Conservation (phyloP, 164 flowering plant genomes). For the Umbilicus rupestris region DNA sequence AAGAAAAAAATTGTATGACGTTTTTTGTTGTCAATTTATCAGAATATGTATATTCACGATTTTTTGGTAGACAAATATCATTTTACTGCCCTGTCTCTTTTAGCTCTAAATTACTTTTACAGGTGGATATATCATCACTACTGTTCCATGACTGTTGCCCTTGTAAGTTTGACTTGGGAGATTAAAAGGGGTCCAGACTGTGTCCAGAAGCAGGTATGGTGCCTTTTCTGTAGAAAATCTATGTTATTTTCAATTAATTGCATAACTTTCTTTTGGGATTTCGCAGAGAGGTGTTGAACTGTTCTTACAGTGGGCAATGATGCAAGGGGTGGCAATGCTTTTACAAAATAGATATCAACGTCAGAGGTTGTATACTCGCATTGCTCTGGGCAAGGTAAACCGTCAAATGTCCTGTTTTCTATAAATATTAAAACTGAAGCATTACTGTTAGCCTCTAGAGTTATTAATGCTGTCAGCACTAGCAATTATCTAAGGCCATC, state of each 20-base stretch:
- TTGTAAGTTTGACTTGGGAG: slow-evolving; percentile 95
- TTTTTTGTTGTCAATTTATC: too few species aligned
- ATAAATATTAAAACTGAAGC: neutral
- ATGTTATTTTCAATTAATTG: neutral
- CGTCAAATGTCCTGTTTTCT: neutral
- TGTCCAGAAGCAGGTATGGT: slow-evolving; percentile 67
- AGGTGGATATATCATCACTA: slow-evolving; percentile 99
- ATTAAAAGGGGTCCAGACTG: slow-evolving; percentile 82
- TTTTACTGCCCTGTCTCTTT: neutral
- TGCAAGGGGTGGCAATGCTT: slow-evolving; percentile 99
- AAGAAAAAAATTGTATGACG: too few species aligned
- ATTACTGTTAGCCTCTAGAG: neutral
- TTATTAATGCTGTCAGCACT: neutral
- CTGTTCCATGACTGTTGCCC: slow-evolving; percentile 82
- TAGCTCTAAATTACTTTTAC: slow-evolving; percentile 14
- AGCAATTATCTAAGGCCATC: neutral
- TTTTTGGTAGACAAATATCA: neutral
- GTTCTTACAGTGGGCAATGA: slow-evolving; percentile 86
- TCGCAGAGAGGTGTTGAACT: slow-evolving; percentile 80
- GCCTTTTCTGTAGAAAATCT: neutral
- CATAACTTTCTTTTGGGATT: neutral
- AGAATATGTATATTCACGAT: neutral
- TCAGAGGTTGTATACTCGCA: slow-evolving; percentile 93
- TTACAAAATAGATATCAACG: slow-evolving; percentile 94
- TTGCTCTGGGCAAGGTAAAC: slow-evolving; percentile 90